Base-by-base conservation (phyloP, 177 flowering plant genomes). In the Vitis hybrid region DNA sequence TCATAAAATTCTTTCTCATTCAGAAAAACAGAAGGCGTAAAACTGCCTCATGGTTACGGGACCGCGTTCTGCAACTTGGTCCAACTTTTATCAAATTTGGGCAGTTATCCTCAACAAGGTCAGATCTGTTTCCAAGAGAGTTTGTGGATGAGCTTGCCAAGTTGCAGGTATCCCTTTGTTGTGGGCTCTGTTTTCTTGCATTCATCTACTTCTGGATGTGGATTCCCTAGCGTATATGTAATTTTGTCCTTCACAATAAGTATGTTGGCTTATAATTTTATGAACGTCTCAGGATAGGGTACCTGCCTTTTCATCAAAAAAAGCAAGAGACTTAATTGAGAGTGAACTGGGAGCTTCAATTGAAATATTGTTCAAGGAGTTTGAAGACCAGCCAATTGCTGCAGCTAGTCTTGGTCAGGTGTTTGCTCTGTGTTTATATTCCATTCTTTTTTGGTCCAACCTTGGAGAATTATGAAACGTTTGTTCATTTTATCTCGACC, bases 371-470 rank as follows among this genome's bases (percentile, higher is more conserved):
- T 95, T 85, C 67, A 89, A 85, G 81, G 90, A 85, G 77, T 95
- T 95, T 78, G 98, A 93, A 75, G 98, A 91, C 69, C 85, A 58
- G 62, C 99, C 99, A 50, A 90, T 95, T 72, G 99, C 99, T 72
- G 98, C 99, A 54, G 99, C 99, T 75, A 95, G 99, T 84, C 98
- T 95, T 85, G 99, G 99, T 76, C 99, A 95, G 99, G 99, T 92
- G 85, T 79, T 80, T 82, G 65, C 74, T 72, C 70, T 66, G 70
- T 71, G 62, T 56, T 77, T 11, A 15, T 24, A 52, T 69, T 62
- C 6, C n/a, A 35, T 68, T 11, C 49, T 17, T 9, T 51, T 17
- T 54, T 40, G 9, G 8, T 58, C 19, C 48, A 40, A 40, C 48
- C 48, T 7, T 40, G 19, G 58, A 46, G 17, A 11, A 11, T 64